phyloP scores from a whole-genome alignment of 202 grass and related monocot genomes.

The Musa balbisiana region DNA sequence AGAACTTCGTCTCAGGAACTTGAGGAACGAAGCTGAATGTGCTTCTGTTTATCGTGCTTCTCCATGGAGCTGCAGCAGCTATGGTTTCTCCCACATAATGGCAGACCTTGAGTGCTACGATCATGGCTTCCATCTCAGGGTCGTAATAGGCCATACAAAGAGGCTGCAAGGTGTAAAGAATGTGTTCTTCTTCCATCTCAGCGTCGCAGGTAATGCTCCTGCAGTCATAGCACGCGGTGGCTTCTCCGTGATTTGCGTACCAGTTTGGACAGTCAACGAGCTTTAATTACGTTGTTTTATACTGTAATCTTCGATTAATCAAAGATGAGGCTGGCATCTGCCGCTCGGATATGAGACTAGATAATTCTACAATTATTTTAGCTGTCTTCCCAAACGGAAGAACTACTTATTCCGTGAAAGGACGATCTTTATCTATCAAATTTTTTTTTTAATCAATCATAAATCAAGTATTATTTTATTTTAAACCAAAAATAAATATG shows the following conservation, averaged over 20 bases:
- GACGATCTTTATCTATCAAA: neutral
- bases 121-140: neutral
- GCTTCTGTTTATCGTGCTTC: constrained; percentile 40
- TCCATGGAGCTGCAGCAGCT: constrained; percentile 48
- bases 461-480: no score
- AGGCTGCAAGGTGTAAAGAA: no score
- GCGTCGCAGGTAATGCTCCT: constrained; percentile 48
- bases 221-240: constrained; percentile 68
- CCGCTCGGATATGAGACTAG: constrained; percentile 50
- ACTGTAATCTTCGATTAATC: constrained; percentile 66
- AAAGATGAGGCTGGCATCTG: constrained; percentile 65
- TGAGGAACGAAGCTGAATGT: constrained; percentile 16
- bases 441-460: no score
- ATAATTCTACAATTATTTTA: constrained; percentile 60
- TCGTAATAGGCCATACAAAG: no score
- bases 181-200: neutral
- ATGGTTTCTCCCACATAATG: constrained; percentile 39
- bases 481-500: no score
- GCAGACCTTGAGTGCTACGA: constrained; percentile 68
- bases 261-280: constrained; percentile 49
- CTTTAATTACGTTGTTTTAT: constrained; percentile 47
- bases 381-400: constrained; percentile 46
- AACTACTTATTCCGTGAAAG: constrained; percentile 48
- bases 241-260: constrained; percentile 65
- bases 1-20: neutral